These are phyloP conservation scores for Schizothecium vesticola DNA, from an alignment of 495 filamentous ascomycete species.

Conservation along the genomic window DNA sequence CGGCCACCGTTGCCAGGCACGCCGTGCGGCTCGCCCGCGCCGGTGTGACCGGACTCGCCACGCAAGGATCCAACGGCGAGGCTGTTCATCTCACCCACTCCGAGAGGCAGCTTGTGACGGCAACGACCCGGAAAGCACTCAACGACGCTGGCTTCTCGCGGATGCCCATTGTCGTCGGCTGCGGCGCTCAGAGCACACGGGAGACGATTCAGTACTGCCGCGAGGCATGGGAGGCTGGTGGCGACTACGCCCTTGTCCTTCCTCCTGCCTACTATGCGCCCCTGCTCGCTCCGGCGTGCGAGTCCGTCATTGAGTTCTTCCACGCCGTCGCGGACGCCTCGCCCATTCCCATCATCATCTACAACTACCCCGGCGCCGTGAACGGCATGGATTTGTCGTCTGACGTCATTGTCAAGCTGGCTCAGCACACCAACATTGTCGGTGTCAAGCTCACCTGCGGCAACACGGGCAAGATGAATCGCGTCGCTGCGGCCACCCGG, in stretches of 20 bases:
- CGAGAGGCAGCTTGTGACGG: conserved; percentile 70
- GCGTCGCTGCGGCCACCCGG: conserved; percentile 74
- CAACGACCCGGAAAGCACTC: conserved; percentile 72
- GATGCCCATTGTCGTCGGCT: conserved; percentile 83
- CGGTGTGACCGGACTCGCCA: conserved; percentile 74
- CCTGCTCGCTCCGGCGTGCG: conserved; percentile 51
- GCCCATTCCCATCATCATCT: conserved; percentile 83
- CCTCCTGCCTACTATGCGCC: conserved; percentile 83
- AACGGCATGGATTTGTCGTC: conserved; percentile 77
- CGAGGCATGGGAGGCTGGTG: conserved; percentile 71
- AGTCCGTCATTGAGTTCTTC: conserved; percentile 73
- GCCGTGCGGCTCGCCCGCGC: conserved; percentile 76
- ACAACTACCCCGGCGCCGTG: conserved; percentile 86
- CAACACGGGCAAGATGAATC: conserved; percentile 86
- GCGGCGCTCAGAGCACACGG: conserved; percentile 76
- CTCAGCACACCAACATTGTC: conserved; percentile 79
- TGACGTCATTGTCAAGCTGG: conserved; percentile 67
- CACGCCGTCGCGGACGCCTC: conserved; percentile 70
- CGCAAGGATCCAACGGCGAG: conserved; percentile 88
- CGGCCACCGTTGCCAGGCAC: conserved; percentile 63
- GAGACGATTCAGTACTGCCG: conserved; percentile 78
- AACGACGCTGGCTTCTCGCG: conserved; percentile 60
- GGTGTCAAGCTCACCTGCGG: conserved; percentile 91
- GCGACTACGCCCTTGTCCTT: conserved; percentile 82
- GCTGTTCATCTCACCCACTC: conserved; percentile 73